Evolutionary conservation across 2,329 filamentous ascomycete genomes (phyloP), one percentile per base, ranked within the genome.

Genomic region (Ilyonectria destructans): DNA sequence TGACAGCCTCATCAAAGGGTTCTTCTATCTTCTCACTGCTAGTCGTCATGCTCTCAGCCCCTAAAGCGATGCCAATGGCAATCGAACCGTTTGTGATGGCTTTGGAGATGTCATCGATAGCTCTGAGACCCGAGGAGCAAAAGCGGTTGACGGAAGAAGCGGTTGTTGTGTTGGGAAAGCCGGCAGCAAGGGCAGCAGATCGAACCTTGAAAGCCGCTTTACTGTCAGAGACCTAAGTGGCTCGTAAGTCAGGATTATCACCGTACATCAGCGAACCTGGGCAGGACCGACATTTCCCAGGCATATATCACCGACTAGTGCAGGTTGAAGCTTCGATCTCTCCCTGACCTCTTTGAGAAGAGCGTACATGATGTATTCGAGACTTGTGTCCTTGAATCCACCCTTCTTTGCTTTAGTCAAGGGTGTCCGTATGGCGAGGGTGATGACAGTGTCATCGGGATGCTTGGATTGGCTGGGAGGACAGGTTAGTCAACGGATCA

Each of bases 101-200:
- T 84, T 96, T 92, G 58, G 96, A 95, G 74, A 98, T 97, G 79
- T 98, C 95, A 82, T 97, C 95, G 6, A 95, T 93, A 64, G 96
- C 95, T 84, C 98, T 97, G 72, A 99, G 91, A 37, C 96, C 96
- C 0, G 95, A 98, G 43, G 94, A 97, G 88, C 96, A 99, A 90
- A 98, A 98, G 69, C 96, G 92, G 88, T 98, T 98, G 65, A 97
- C 88, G 49, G 92, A 91, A 51, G 89, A 95, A 71, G 93, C 94
- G 73, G 90, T 89, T 58, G 93, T 88, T 6, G 96, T 98, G 85
- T 96, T 95, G 74, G 96, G 95, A 86, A 96, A 97, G 74, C 96
- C 96, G 65, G 96, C 96, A 55, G 94, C 93, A 69, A 98, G 92
- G 71, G 93, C 88, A 54, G 96, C 95, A 58, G 95, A 94, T 75